A percentile compares a stretch with the other conserved stretches of the same genome.
These are phyloP conservation scores for Suillus alpinus DNA, from an alignment of 768 basidiomycete genomes.

Conservation along the genomic window DNA sequence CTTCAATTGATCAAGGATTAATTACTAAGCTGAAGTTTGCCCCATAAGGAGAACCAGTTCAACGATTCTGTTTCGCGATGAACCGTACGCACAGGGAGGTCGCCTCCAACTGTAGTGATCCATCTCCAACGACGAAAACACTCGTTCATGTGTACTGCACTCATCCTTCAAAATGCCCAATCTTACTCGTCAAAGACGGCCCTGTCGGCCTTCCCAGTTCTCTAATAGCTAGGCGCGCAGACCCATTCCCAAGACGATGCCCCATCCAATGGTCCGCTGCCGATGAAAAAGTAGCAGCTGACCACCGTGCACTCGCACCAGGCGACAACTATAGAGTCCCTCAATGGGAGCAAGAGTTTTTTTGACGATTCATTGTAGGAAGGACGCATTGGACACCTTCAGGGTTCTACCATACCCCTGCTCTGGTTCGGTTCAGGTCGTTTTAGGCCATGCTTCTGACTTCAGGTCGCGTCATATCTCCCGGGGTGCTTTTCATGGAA, in stretches of 20 bases:
- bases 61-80: too few species aligned
- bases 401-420: not conserved
- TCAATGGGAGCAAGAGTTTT: not conserved
- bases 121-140: not conserved
- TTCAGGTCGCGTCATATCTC: not conserved
- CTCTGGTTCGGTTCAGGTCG: not conserved
- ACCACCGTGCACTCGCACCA: not conserved
- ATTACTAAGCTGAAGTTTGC: too few species aligned
- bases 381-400: not conserved
- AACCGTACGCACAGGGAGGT: not conserved
- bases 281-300: not conserved
- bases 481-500: not conserved
- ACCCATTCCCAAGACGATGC: not conserved
- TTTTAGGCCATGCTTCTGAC: not conserved
- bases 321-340: not conserved
- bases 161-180: conserved; percentile 1
- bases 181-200: conserved; percentile 3
- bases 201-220: not conserved
- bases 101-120: not conserved
- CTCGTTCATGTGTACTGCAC: not conserved
- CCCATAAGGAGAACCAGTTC: too few species aligned
- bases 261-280: not conserved
- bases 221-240: not conserved
- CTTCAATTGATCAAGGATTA: too few species aligned
- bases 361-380: not conserved